Percentiles rank a stretch among this genome's conserved stretches.
Conservation (phyloP, 805 yeast species). For the Pichia insulana region DNA sequence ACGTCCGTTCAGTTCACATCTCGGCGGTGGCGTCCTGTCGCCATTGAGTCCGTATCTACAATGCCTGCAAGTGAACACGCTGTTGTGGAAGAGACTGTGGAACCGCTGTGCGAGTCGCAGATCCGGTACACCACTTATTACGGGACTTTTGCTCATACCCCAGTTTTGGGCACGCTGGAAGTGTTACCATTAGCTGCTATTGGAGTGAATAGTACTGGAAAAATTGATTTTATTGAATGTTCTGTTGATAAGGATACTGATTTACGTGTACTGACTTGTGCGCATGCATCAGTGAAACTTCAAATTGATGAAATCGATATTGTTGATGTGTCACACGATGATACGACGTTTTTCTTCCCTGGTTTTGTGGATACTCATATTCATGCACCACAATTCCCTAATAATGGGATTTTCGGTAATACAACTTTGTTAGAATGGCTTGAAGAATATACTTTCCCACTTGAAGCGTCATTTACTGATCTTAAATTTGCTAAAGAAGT, state of each 20-base stretch:
- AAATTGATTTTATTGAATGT: conserved; percentile 33
- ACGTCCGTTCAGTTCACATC: too few relatives aligned
- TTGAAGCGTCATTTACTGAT: conserved; percentile 62
- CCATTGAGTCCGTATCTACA: too few relatives aligned
- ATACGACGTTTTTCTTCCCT: conserved; percentile 60
- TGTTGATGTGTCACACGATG: conserved; percentile 29
- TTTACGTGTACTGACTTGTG: conserved; percentile 6
- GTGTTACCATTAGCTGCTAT: conserved; percentile 46
- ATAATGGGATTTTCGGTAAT: conserved; percentile 75
- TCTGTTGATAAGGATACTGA: conserved; percentile 2
- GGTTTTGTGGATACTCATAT: conserved; percentile 80
- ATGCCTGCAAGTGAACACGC: conserved; percentile 9
- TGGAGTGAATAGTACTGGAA: conserved; percentile 55
- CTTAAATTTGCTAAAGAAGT: conserved; percentile 47
- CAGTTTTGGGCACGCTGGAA: conserved; percentile 47
- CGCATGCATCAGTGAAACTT: conserved; percentile 3
- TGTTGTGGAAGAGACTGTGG: conserved; percentile 12
- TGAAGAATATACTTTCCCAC: conserved; percentile 76
- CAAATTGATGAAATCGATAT: conserved; percentile 22
- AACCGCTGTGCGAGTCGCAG: conserved; percentile 14
- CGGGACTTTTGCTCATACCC: conserved; percentile 73
- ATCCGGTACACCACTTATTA: conserved; percentile 36
- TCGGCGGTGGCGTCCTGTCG: too few relatives aligned
- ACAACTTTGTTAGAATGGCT: conserved; percentile 87
- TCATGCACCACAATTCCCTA: conserved; percentile 81